These are phyloP conservation scores for Brassica hybrid DNA, from an alignment of 441 rosid genomes.

Conservation along the genomic window DNA sequence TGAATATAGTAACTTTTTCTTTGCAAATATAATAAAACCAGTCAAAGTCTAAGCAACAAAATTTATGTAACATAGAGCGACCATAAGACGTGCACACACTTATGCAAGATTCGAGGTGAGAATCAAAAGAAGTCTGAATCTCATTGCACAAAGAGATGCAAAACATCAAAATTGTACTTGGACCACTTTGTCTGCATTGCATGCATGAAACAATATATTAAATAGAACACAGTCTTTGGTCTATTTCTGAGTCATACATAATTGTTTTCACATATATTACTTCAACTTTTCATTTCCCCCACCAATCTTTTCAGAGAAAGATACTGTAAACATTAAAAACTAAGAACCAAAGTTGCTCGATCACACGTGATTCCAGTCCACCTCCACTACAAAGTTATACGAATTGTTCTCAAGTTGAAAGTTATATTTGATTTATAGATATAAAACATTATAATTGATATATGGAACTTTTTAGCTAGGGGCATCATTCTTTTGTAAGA, in stretches of 20 bases:
- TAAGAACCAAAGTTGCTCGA: constrained; percentile 25
- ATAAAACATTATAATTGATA: neutral
- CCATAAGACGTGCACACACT: constrained; percentile 18
- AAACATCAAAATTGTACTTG: constrained; percentile 43
- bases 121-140: constrained; percentile 32
- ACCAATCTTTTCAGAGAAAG: constrained; percentile 41
- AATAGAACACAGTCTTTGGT: constrained; percentile 16
- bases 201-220: constrained; percentile 35
- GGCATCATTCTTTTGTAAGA: neutral
- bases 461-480: neutral
- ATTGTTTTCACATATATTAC: constrained; percentile 33
- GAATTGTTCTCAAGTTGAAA: constrained; percentile 6
- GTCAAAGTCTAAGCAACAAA: constrained; percentile 31
- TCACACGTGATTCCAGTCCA: constrained; percentile 45
- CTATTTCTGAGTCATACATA: constrained; percentile 21
- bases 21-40: neutral
- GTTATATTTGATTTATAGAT: neutral
- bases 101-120: constrained; percentile 17
- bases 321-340: constrained; percentile 26
- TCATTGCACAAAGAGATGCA: constrained; percentile 37
- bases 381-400: constrained; percentile 20
- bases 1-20: neutral
- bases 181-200: constrained; percentile 44
- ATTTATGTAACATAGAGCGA: constrained; percentile 13
- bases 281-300: constrained; percentile 35